Evolutionary conservation across 441 rosid genomes (phyloP).

Genomic region (Pelargonium australe): DNA sequence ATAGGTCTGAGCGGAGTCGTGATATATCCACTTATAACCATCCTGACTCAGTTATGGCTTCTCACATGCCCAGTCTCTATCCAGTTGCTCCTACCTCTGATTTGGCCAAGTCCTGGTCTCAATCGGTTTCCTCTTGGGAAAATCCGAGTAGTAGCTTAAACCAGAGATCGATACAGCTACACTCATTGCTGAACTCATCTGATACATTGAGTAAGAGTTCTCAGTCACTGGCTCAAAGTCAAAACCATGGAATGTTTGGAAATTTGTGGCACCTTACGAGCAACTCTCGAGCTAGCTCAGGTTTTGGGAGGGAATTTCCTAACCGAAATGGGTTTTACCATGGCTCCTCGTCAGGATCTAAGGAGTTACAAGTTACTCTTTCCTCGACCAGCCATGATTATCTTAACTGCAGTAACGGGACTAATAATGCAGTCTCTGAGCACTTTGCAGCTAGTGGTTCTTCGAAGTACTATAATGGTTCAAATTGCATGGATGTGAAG

Average conservation of each 20-base stretch:
- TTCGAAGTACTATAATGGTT: conserved; percentile 28
- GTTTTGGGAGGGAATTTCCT: conserved; percentile 35
- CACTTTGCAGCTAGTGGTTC: conserved; percentile 23
- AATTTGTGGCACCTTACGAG: conserved; percentile 45
- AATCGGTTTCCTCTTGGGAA: conserved; percentile 49
- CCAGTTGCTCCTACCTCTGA: conserved; percentile 33
- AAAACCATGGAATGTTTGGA: conserved; percentile 40
- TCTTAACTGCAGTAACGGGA: conserved; percentile 35
- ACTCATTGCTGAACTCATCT: conserved; percentile 45
- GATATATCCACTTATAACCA: conserved; percentile 36
- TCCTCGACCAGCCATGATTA: conserved; percentile 34
- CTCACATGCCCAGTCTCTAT: conserved; percentile 38
- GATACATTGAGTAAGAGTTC: conserved; percentile 40
- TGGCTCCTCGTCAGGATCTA: conserved; percentile 60
- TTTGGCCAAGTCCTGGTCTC: conserved; percentile 44
- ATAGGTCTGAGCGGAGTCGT: conserved; percentile 36
- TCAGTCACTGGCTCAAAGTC: conserved; percentile 36
- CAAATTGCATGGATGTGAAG: conserved; percentile 37
- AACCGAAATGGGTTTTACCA: conserved; percentile 48
- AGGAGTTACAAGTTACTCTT: conserved; percentile 30
- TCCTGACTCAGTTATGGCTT: conserved; percentile 41
- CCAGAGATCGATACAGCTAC: conserved; percentile 45
- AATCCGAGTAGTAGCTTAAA: conserved; percentile 39
- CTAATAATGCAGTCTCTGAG: conserved; percentile 26
- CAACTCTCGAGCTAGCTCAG: conserved; percentile 37